Percentiles rank a stretch among this genome's conserved stretches.
Conservation (phyloP, 2,329 filamentous ascomycete genomes). For the Neurospora sp. region DNA sequence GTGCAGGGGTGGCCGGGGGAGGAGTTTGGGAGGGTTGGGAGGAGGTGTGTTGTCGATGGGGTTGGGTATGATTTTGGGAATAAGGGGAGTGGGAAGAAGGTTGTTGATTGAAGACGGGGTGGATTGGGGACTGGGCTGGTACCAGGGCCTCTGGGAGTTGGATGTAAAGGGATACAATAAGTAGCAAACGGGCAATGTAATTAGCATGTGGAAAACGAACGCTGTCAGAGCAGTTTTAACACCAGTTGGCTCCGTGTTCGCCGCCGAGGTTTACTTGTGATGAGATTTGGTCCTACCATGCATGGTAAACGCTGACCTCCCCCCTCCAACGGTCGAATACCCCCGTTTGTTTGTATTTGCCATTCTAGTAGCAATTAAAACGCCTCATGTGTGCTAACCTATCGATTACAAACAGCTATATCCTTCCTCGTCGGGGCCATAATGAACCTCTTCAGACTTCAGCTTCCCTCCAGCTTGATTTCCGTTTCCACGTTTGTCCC, state of each 20-base stretch:
- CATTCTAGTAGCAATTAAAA: too few species aligned
- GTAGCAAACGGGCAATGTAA: background rate
- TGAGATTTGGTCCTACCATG: background rate
- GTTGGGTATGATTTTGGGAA: background rate
- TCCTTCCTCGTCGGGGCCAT: too few species aligned
- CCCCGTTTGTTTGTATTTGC: too few species aligned
- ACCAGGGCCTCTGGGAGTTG: background rate
- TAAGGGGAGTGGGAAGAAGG: background rate
- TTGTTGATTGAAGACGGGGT: background rate
- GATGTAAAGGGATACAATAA: background rate
- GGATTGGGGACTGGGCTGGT: background rate
- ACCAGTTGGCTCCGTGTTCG: background rate
- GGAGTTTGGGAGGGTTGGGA: conserved; percentile 22
- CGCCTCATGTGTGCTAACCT: too few species aligned
- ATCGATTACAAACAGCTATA: too few species aligned
- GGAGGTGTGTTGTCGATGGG: background rate
- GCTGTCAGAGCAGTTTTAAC: background rate
- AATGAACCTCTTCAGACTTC: too few species aligned
- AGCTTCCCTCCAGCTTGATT: too few species aligned
- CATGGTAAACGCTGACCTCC: too few species aligned
- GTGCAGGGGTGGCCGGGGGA: conserved; percentile 47
- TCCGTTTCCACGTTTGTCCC: background rate
- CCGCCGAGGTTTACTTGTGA: background rate
- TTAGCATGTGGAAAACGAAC: background rate
- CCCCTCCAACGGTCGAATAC: too few species aligned